phyloP scores from a whole-genome alignment of 2,329 filamentous ascomycete species.

The Harringtonia lauricola region DNA sequence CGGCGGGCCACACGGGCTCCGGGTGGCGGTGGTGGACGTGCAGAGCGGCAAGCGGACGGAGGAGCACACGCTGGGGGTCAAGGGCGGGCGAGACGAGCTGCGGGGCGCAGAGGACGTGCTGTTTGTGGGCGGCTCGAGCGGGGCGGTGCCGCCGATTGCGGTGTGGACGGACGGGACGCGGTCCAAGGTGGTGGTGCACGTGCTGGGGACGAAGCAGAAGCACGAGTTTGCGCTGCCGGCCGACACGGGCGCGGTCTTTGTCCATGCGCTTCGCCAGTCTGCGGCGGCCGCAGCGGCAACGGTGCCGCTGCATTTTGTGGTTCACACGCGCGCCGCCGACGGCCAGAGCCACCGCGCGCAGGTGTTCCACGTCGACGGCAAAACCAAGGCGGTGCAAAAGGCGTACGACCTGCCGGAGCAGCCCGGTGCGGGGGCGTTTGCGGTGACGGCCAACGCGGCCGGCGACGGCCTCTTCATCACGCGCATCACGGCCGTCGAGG shows the following conservation, averaged over 20 bases:
- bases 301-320: constrained; percentile 70
- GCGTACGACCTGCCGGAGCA: constrained; percentile 70
- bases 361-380: constrained; percentile 72
- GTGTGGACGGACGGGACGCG: constrained; percentile 59
- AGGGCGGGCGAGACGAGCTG: constrained; percentile 41
- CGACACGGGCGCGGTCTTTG: constrained; percentile 3
- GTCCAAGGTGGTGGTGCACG: constrained; percentile 57
- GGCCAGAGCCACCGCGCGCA: constrained; percentile 46
- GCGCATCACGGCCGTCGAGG: constrained; percentile 64
- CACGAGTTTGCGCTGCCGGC: constrained; percentile 21
- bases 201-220: constrained; percentile 49
- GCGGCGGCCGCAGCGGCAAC: constrained; percentile 39
- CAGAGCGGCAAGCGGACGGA: constrained; percentile 61
- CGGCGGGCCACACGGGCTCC: constrained; percentile 68
- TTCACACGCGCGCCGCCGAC: constrained; percentile 61
- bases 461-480: constrained; percentile 85
- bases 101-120: constrained; percentile 52
- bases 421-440: constrained; percentile 62
- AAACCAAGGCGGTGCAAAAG: constrained; percentile 57
- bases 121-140: constrained; percentile 66
- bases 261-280: constrained; percentile 17
- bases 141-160: constrained; percentile 62
- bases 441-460: constrained; percentile 59
- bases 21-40: constrained; percentile 62
- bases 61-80: constrained; percentile 59